Percentiles rank a stretch among this genome's conserved stretches.
phyloP scores from a whole-genome alignment of 805 yeast species.

The Clavispora vitiphila region DNA sequence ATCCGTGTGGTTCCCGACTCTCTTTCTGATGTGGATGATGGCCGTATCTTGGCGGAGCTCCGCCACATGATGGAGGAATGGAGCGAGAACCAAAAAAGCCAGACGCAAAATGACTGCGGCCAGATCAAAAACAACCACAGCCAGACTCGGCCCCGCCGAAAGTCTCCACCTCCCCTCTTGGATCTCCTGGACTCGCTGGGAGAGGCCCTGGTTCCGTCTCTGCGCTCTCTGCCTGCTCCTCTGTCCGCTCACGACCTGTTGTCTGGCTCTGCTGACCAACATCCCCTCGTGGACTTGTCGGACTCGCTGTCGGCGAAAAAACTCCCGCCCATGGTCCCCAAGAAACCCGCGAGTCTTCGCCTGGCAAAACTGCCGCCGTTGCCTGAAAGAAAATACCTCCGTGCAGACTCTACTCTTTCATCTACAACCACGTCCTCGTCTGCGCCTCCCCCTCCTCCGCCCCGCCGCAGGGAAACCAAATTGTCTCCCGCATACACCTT shows the following conservation, averaged over 20 bases:
- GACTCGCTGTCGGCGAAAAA: background rate
- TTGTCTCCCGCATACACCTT: slow-evolving; percentile 12
- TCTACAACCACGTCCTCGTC: no score
- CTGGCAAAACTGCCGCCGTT: slow-evolving; percentile 27
- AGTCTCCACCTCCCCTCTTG: background rate
- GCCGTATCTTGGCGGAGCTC: slow-evolving; percentile 26
- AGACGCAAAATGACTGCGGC: no score
- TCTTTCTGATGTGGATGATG: slow-evolving; percentile 51
- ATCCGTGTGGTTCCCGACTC: slow-evolving; percentile 74
- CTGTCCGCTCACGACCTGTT: no score
- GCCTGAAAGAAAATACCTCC: slow-evolving; percentile 19
- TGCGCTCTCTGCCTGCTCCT: background rate
- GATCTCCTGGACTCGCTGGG: no score
- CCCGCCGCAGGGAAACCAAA: slow-evolving; percentile 20
- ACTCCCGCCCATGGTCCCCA: slow-evolving; percentile 44
- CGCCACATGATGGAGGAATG: slow-evolving; percentile 18
- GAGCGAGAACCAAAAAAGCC: slow-evolving; percentile 1
- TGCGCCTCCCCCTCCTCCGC: slow-evolving; percentile 25
- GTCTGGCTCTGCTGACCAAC: no score
- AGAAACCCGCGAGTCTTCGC: slow-evolving; percentile 40
- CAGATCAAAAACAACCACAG: no score
- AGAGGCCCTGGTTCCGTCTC: no score
- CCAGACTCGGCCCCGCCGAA: no score
- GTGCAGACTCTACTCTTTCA: background rate
- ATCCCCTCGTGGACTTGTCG: background rate